Evolutionary conservation across 2,329 filamentous ascomycete species (phyloP), one percentile per base, ranked within the genome.

Genomic region (Bisporella sp.): DNA sequence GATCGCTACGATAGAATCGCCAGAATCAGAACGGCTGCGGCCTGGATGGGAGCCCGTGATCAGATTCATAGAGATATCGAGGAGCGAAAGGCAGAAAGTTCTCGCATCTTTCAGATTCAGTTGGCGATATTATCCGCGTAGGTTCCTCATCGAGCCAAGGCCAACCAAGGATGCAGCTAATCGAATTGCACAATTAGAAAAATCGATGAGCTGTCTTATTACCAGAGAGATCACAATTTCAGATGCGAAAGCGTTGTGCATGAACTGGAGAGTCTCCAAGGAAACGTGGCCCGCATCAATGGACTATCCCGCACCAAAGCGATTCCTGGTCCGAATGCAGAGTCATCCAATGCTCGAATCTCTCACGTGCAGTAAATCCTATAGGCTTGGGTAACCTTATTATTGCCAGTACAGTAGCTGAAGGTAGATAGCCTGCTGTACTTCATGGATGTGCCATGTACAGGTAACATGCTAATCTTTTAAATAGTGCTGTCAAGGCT

Each of bases 141-240:
- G 51, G 56, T 58, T 39, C 13, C 46, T 49, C 21, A 33, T 35
- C 44, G 11, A 33, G 31, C 45, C 31, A 33, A 39, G 37, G 31
- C 35, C 32, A 32, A 41, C 41, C n/a, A 31, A 33, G 52, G 41
- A 49, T 13, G 31, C 51, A 32, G 43, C 41, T 46, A 21, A 46
- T 39, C 3, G 35, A 39, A 9, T 39, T 9, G 9, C n/a, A 8
- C 29, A 7, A 21, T 8, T 48, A 58, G 57, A 33, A 59, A 58
- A 49, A 47, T 57, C 35, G 57, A 59, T 45, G 54, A 58, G 46
- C 32, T 58, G 42, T 58, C 56, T 33, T 59, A 59, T 46, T 50
- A 59, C 44, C 55, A 59, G 44, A 57, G 54, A 31, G 49, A 57
- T 13, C 54, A 59, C 44, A 59, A 57, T 33, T 39, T 41, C 13